These are phyloP conservation scores for Komagataella kurtzmanii DNA, from an alignment of 805 yeast genomes.

Conservation along the genomic window DNA sequence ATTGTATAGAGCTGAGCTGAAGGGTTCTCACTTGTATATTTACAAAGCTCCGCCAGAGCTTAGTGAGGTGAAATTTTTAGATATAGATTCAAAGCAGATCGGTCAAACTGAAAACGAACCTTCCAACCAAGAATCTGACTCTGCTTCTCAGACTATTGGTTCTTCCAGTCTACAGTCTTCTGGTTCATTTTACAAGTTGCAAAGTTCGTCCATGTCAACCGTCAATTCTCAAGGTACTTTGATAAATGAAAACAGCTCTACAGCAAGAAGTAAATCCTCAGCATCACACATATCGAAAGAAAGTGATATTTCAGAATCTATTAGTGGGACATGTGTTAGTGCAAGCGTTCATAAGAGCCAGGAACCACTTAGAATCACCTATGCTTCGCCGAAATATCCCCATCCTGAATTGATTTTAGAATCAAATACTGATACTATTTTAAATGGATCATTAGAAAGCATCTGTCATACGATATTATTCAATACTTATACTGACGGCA, in stretches of 20 bases:
- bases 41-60: constrained; percentile 43
- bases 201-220: background rate
- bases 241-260: background rate
- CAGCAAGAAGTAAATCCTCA: background rate
- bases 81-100: background rate
- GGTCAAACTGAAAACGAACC: background rate
- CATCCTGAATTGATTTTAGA: constrained; percentile 52
- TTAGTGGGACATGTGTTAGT: background rate
- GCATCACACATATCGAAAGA: background rate
- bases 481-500: constrained; percentile 26
- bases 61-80: constrained; percentile 22
- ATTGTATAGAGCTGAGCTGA: constrained; percentile 51
- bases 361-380: constrained; percentile 7
- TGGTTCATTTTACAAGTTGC: background rate
- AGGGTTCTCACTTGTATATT: constrained; percentile 51
- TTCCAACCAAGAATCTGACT: background rate
- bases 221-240: background rate
- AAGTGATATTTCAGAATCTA: background rate
- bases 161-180: background rate
- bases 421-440: constrained; percentile 24
- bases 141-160: background rate
- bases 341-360: background rate
- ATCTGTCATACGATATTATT: constrained; percentile 64
- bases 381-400: constrained; percentile 32
- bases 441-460: constrained; percentile 53